phyloP scores from a whole-genome alignment of 345 rosid species.

The Clausena lansium region DNA sequence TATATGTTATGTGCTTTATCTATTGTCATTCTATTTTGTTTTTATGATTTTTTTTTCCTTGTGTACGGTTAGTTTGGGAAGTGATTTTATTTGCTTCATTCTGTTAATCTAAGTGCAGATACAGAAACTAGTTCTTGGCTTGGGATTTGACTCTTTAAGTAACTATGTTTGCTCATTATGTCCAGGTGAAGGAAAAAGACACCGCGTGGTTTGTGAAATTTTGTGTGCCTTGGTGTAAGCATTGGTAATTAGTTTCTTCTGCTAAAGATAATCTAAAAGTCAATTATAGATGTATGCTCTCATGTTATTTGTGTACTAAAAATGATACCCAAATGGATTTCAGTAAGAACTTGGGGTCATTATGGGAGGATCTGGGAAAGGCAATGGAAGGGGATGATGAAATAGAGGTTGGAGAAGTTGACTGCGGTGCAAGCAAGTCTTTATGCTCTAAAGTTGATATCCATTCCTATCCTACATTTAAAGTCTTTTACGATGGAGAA shows the following conservation, averaged over 20 bases:
- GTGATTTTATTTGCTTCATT: background rate
- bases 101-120: too few species aligned
- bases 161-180: background rate
- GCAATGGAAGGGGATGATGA: conserved; percentile 91
- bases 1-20: background rate
- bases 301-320: conserved; percentile 16
- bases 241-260: conserved; percentile 55
- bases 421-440: conserved; percentile 69
- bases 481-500: conserved; percentile 85
- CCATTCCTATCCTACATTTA: conserved; percentile 94
- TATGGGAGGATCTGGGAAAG: conserved; percentile 93
- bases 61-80: background rate
- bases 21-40: too few species aligned
- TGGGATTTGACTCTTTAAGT: background rate
- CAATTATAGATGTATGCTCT: background rate
- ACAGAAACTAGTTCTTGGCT: background rate
- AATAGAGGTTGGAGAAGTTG: conserved; percentile 96
- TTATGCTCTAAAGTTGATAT: conserved; percentile 86
- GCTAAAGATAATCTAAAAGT: background rate
- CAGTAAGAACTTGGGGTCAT: conserved; percentile 84
- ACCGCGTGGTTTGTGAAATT: conserved; percentile 95
- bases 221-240: conserved; percentile 99
- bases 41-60: too few species aligned
- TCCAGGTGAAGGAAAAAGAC: conserved; percentile 92
- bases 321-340: conserved; percentile 12